phyloP scores from a whole-genome alignment of 768 basidiomycete genomes.

The button mushroom (Agaricus bisporus) region DNA sequence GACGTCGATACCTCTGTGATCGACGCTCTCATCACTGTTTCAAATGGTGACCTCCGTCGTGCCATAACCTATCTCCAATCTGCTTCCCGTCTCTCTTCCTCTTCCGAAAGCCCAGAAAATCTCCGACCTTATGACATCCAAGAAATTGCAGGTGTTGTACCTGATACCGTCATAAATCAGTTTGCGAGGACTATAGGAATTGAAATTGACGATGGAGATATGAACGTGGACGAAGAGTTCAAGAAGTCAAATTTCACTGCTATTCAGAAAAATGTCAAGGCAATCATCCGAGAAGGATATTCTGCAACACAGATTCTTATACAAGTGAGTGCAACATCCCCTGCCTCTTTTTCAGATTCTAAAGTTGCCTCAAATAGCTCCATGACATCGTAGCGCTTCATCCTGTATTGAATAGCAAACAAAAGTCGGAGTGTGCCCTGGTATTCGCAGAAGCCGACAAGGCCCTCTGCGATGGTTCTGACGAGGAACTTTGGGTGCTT shows the following conservation, averaged over 20 bases:
- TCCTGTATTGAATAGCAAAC: conserved; percentile 69
- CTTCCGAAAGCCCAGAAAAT: conserved; percentile 62
- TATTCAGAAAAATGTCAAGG: conserved; percentile 68
- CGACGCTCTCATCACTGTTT: conserved; percentile 67
- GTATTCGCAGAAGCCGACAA: conserved; percentile 95
- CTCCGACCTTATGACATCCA: conserved; percentile 81
- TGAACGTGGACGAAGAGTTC: conserved; percentile 41
- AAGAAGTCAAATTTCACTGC: conserved; percentile 40
- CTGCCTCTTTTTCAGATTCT: conserved; percentile 23
- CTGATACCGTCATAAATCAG: conserved; percentile 59
- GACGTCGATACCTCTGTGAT: conserved; percentile 53
- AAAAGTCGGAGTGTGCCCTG: conserved; percentile 77
- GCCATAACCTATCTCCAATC: conserved; percentile 98
- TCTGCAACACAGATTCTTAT: conserved; percentile 84
- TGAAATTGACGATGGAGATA: conserved; percentile 40
- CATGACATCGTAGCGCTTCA: conserved; percentile 88
- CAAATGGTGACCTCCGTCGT: conserved; percentile 90
- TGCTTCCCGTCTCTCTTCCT: conserved; percentile 79
- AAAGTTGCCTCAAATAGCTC: conserved; percentile 41
- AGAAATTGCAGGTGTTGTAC: conserved; percentile 96
- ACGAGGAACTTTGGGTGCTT: conserved; percentile 93
- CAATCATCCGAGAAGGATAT: conserved; percentile 82
- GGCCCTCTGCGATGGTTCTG: conserved; percentile 90
- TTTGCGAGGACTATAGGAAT: conserved; percentile 73
- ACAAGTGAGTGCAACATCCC: conserved; percentile 54